Conservation (phyloP, 371 early-diverging fungal species). For the Apophysomyces sp. region DNA sequence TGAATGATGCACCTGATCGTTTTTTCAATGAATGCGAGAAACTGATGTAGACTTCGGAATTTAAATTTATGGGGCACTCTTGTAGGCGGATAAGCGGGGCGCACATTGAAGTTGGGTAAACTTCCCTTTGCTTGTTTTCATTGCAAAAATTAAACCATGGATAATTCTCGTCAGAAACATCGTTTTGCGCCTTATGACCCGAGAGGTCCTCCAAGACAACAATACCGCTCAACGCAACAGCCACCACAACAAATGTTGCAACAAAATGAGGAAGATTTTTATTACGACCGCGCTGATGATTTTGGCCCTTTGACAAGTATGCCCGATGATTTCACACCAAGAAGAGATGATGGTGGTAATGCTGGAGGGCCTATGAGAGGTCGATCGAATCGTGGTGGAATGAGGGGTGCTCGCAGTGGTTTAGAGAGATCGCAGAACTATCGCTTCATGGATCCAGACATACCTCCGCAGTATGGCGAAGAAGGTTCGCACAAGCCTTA, state of each 20-base stretch:
- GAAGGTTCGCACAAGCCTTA: neutral
- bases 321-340: neutral
- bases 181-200: neutral
- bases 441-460: neutral
- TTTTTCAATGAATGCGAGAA: no score
- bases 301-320: neutral
- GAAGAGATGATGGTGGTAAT: neutral
- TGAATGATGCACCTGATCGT: no score
- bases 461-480: neutral
- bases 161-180: neutral
- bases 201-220: neutral
- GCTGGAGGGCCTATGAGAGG: neutral
- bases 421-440: neutral
- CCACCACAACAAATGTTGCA: neutral
- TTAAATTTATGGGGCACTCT: no score
- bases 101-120: neutral
- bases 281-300: neutral
- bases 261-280: neutral
- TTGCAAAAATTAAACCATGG: neutral
- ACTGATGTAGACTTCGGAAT: neutral
- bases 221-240: neutral
- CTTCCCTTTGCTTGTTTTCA: neutral
- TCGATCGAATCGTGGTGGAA: neutral
- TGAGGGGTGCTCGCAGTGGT: neutral
- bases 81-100: neutral